Base-by-base conservation (phyloP, 768 basidiomycete genomes). In the Amanita phalloides region DNA sequence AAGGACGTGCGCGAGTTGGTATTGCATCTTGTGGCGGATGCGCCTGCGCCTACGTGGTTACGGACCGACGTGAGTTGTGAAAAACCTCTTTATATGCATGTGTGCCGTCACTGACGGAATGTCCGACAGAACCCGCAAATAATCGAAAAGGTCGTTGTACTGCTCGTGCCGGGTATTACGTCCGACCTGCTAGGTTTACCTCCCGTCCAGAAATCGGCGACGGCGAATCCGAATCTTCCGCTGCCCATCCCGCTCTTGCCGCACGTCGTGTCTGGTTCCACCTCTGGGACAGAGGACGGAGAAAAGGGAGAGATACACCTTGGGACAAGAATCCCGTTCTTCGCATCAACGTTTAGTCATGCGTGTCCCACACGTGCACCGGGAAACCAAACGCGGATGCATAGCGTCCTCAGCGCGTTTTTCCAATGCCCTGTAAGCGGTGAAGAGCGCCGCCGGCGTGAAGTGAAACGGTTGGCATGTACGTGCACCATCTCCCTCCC, bases 331-430 rank as follows among this genome's bases (percentile, higher is more conserved):
- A 68, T 83, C 21, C 82, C 80, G 2, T 97, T 78, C 68, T 84
- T 82, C 54, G 78, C 78, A 37, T 84, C 71, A 32, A 89, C 77
- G 4, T 99, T 97, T 70, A 89, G 87, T 53, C 90, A 96, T 68
- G 92, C 90, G 11, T 90, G 88, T 56, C 95, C 94, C 0, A 94
- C 93, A 0, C 81, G 86, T 17, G 93, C 94, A 0, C 94, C 93
- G 0, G 96, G 95, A 0, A 95, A 97, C 57, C 74, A 76, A 49
- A 83, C 76, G 33, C 74, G 82, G 39, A 85, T 98, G 82, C 86
- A 92, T 60, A 89, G 86, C 25, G 84, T 91, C 37, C 74, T 95
- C 21, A 82, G 84, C 58, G 68, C 82, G 0, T 90, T 98, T 61
- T 86, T 97, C 65, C 84, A 82, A 45, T 75, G 78, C 0, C 92